A percentile compares a stretch with the other conserved stretches of the same genome.
Conservation (phyloP, 2,329 filamentous ascomycete genomes). For the Alternaria sp. region DNA sequence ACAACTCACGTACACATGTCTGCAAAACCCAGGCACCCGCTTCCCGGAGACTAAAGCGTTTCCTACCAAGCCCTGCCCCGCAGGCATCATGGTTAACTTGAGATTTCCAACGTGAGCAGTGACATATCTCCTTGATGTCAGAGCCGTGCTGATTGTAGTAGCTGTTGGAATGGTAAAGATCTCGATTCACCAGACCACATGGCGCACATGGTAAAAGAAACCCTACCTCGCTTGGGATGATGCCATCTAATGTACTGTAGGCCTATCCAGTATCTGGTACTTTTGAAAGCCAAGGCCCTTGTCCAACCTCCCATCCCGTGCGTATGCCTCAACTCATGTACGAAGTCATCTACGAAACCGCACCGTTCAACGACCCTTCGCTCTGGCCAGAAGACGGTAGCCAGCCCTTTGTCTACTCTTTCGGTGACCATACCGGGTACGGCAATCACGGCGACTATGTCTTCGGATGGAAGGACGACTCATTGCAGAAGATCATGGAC, state of each 20-base stretch:
- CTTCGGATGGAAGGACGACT: constrained; percentile 61
- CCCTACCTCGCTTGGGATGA: not conserved
- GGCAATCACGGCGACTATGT: constrained; percentile 63
- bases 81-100: constrained; percentile 56
- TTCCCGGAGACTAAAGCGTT: constrained; percentile 53
- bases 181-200: constrained; percentile 38
- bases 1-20: constrained; percentile 57
- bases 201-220: constrained; percentile 27
- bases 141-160: constrained; percentile 48
- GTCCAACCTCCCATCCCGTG: constrained; percentile 58
- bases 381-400: constrained; percentile 38
- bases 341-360: constrained; percentile 48
- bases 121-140: not conserved
- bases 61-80: constrained; percentile 51
- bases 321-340: constrained; percentile 37
- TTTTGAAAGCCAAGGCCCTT: constrained; percentile 57
- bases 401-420: constrained; percentile 43
- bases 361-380: constrained; percentile 37
- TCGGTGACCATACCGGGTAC: constrained; percentile 54
- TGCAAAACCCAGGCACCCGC: constrained; percentile 51
- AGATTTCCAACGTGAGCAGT: constrained; percentile 48
- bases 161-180: constrained; percentile 47
- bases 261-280: constrained; percentile 31
- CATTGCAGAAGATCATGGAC: constrained; percentile 54
- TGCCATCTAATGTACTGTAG: not conserved